A percentile compares a stretch with the other conserved stretches of the same genome.
phyloP scores from a whole-genome alignment of 2,329 filamentous ascomycete genomes.

The Aspergillus sp. region DNA sequence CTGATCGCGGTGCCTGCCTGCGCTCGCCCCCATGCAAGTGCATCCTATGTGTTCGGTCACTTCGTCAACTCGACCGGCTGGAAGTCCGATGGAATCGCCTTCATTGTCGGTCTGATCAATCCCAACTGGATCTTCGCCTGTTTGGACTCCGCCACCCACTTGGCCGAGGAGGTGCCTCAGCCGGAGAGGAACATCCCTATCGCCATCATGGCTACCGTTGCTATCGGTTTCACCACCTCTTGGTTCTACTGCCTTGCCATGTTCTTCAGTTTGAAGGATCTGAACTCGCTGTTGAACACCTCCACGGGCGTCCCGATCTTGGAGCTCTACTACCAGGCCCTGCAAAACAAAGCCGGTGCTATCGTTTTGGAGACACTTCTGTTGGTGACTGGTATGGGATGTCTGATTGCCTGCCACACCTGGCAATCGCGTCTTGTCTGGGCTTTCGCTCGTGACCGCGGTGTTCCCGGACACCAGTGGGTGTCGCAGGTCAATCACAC shows the following conservation, averaged over 20 bases:
- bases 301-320: slow-evolving; percentile 45
- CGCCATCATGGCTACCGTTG: slow-evolving; percentile 47
- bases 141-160: slow-evolving; percentile 47
- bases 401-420: slow-evolving; percentile 45
- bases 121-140: slow-evolving; percentile 50
- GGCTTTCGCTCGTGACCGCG: slow-evolving; percentile 49
- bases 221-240: slow-evolving; percentile 39
- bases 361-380: slow-evolving; percentile 44
- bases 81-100: slow-evolving; percentile 45
- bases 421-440: slow-evolving; percentile 49
- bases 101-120: slow-evolving; percentile 51
- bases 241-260: slow-evolving; percentile 46
- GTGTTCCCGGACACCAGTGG: slow-evolving; percentile 40
- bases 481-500: slow-evolving; percentile 36
- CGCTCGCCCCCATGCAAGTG: slow-evolving; percentile 42
- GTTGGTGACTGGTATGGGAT: slow-evolving; percentile 45
- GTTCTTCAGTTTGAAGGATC: slow-evolving; percentile 47
- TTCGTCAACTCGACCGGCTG: slow-evolving; percentile 52
- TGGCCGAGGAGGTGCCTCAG: slow-evolving; percentile 48
- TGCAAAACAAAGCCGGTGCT: slow-evolving; percentile 40
- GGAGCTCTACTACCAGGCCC: slow-evolving; percentile 44
- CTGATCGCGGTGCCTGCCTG: slow-evolving; percentile 45
- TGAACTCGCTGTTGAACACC: slow-evolving; percentile 35
- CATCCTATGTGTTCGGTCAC: slow-evolving; percentile 48
- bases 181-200: slow-evolving; percentile 48